Evolutionary conservation across 164 flowering plant genomes (phyloP).

Genomic region (Protea cynaroides): DNA sequence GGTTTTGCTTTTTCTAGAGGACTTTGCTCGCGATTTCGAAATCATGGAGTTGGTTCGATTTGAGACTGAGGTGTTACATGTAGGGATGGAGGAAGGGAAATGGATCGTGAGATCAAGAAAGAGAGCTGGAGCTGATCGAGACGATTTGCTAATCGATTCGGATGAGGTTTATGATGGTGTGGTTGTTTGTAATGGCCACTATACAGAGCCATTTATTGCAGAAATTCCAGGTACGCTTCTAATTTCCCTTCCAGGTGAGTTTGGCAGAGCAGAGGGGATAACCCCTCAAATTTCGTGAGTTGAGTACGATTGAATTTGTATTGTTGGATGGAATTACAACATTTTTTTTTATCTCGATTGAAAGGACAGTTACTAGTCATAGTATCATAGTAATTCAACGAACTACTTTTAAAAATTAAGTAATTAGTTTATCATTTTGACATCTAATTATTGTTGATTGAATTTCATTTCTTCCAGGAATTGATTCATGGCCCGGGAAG

Average conservation of each 20-base stretch:
- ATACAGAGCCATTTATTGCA: conserved; percentile 45
- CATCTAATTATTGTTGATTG: conserved; percentile 27
- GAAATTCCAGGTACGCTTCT: conserved; percentile 39
- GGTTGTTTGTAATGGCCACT: conserved; percentile 53
- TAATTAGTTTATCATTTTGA: too few species aligned
- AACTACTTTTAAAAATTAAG: too few species aligned
- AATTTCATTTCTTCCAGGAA: too few species aligned
- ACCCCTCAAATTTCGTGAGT: too few species aligned
- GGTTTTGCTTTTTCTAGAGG: conserved; percentile 55
- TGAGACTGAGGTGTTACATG: conserved; percentile 54
- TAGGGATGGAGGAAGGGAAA: conserved; percentile 43
- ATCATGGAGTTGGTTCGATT: conserved; percentile 54
- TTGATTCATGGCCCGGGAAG: conserved; percentile 73
- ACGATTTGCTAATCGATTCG: background rate
- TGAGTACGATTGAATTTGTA: too few species aligned
- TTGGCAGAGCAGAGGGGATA: too few species aligned
- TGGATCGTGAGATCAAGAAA: conserved; percentile 48
- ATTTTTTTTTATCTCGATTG: too few species aligned
- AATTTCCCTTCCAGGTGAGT: background rate
- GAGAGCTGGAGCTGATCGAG: conserved; percentile 7
- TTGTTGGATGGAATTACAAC: too few species aligned
- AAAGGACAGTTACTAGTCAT: too few species aligned
- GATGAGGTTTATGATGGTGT: conserved; percentile 52
- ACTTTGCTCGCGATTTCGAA: conserved; percentile 47
- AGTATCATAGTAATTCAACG: too few species aligned